Conservation (phyloP, 768 basidiomycete species). For the Leccinum uliginosum region DNA sequence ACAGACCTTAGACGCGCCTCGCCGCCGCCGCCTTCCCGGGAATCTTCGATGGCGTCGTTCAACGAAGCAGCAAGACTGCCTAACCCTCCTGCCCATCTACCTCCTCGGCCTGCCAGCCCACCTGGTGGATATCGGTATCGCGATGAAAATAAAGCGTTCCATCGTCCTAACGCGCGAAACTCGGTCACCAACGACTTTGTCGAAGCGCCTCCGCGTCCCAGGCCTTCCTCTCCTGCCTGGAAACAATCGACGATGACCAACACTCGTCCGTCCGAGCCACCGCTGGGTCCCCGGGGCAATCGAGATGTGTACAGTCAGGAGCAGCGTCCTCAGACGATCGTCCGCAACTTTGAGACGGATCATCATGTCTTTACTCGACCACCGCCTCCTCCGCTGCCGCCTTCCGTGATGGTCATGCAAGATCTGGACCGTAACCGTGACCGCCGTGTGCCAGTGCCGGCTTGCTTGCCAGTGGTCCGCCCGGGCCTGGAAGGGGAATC, state of each 20-base stretch:
- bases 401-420: not conserved
- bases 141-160: conserved; percentile 3
- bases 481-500: conserved; percentile 11
- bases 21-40: conserved; percentile 28
- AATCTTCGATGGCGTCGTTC: conserved; percentile 23
- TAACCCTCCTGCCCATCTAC: conserved; percentile 17
- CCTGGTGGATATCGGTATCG: conserved; percentile 8
- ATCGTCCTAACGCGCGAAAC: conserved; percentile 1
- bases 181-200: conserved; percentile 1
- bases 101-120: conserved; percentile 20
- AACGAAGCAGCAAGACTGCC: conserved; percentile 6
- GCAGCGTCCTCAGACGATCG: conserved; percentile 4
- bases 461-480: conserved; percentile 9
- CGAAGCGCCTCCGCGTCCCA: conserved; percentile 7
- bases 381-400: conserved; percentile 2
- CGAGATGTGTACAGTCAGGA: conserved; percentile 8
- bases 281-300: conserved; percentile 7
- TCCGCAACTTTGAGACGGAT: conserved; percentile 10
- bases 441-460: conserved; percentile 11
- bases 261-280: conserved; percentile 4
- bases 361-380: not conserved
- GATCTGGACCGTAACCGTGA: conserved; percentile 10
- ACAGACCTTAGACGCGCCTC: conserved; percentile 33
- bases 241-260: not conserved
- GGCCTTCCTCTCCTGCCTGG: conserved; percentile 2